Evolutionary conservation across 176 grass and related monocot species (phyloP), one percentile per base, ranked within the genome.

Genomic region (Microstegium vimineum): DNA sequence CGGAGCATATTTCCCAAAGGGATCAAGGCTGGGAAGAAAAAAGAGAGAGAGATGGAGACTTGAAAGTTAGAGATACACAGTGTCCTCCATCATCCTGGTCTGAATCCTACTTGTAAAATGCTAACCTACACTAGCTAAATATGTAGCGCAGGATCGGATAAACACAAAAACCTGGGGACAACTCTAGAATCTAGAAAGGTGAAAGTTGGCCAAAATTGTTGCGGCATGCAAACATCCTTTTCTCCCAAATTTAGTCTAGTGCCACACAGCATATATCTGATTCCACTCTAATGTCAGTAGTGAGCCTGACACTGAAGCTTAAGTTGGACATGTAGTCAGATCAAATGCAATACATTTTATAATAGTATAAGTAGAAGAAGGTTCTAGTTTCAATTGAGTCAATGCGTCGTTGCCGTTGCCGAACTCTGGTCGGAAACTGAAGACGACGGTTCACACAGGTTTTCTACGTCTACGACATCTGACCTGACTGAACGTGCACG

Each of bases 101-200:
- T 61, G n/a, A 76, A 42, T 11, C 1, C 74, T 54, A 26, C 9
- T 12, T 26, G 68, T 45, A 9, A 43, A 45, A 64, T 26, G 57
- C 59, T 78, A 64, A 31, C 2, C 57, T 79, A 66, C 2, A 67
- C 5, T 59, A 69, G 73, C 52, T 56, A 56, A 56, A n/a, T 10
- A n/a, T 56, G 23, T 27, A n/a, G 37, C 18, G 37, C 28, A 22
- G 2, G 83, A 78, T 78, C 14, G 2, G 83, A 78, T 78, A 85
- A n/a, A 26, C 66, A 16, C 52, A 31, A 84, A 78, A 84, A 78
- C 27, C 36, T 77, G 17, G 41, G 6, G 62, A 69, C 13, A 33
- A 35, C 57, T 66, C 20, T 5, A 43, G 64, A 84, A 77, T 66
- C 20, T 5, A 43, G 64, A 84, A 77, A 69, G 23, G 10, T 27